phyloP scores from a whole-genome alignment of 352 stramenopile genomes.

The Pythium brachiatum region DNA sequence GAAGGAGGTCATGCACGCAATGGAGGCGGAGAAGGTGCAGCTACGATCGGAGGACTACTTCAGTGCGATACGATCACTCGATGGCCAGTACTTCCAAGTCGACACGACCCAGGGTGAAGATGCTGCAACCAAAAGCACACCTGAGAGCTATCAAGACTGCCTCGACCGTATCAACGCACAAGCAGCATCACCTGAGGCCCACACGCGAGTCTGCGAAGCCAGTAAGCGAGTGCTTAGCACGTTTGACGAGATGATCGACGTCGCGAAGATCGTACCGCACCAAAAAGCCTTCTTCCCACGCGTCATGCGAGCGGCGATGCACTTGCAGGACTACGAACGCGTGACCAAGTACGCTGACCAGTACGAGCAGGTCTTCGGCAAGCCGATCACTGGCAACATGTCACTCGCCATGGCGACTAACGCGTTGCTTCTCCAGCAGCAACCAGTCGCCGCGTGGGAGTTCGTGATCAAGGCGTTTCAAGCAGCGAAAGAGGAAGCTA shows the following conservation, averaged over 20 bases:
- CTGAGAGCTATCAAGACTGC: not conserved
- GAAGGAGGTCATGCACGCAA: not conserved
- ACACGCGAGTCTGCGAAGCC: not conserved
- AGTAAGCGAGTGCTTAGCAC: not conserved
- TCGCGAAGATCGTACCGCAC: not conserved
- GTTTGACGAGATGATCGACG: not conserved
- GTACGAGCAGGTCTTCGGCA: slow-evolving; percentile 18
- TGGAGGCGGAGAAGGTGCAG: not conserved
- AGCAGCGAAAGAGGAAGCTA: slow-evolving; percentile 26
- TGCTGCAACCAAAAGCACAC: not conserved
- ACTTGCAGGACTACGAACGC: slow-evolving; percentile 45
- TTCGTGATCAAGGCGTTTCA: slow-evolving; percentile 36
- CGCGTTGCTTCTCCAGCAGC: slow-evolving; percentile 48
- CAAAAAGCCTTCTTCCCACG: slow-evolving; percentile 29
- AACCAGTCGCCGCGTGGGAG: slow-evolving; percentile 36
- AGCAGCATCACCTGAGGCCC: not conserved
- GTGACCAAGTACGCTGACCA: slow-evolving; percentile 38
- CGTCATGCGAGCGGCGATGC: slow-evolving; percentile 47
- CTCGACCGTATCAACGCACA: not conserved
- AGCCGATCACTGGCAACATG: not conserved
- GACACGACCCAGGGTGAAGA: not conserved
- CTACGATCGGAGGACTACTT: not conserved
- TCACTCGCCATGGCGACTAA: slow-evolving; percentile 57
- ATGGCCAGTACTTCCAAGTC: not conserved
- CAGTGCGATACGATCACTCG: not conserved